A percentile compares a stretch with the other conserved stretches of the same genome.
These are phyloP conservation scores for Gracilaria gracilis DNA, from an alignment of 23 red algal species.

Conservation along the genomic window DNA sequence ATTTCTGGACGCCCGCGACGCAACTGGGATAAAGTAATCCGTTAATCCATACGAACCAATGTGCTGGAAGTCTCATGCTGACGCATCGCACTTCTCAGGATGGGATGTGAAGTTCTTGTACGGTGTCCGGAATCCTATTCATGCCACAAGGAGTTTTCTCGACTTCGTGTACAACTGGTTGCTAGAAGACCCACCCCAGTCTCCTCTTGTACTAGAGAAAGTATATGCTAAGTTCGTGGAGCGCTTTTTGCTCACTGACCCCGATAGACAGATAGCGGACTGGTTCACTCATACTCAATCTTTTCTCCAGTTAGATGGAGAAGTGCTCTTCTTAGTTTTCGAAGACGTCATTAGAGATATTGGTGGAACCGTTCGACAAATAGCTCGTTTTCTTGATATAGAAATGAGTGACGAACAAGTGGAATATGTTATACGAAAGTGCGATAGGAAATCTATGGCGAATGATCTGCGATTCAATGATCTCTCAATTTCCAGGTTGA, in stretches of 20 bases:
- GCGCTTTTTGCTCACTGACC: background rate
- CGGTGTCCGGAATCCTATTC: background rate
- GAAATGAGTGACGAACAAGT: conserved; percentile 28
- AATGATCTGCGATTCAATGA: conserved; percentile 19
- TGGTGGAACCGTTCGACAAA: background rate
- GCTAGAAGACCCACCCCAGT: background rate
- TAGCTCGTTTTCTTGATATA: conserved; percentile 31
- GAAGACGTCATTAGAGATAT: conserved; percentile 39
- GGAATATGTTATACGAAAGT: background rate
- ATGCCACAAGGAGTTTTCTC: background rate
- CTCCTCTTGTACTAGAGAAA: background rate
- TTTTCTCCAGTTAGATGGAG: background rate
- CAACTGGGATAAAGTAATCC: conserved; percentile 20
- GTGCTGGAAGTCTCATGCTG: conserved; percentile 33
- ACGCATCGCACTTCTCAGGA: background rate
- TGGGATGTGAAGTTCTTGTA: conserved; percentile 9
- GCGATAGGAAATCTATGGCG: conserved; percentile 21
- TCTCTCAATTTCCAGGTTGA: background rate
- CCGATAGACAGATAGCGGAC: background rate
- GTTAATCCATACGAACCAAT: background rate
- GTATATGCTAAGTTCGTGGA: conserved; percentile 14
- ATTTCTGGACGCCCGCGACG: conserved; percentile 28
- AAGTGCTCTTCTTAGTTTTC: conserved; percentile 9
- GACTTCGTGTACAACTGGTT: conserved; percentile 28
- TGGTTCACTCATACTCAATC: conserved; percentile 27